Evolutionary conservation across 1,284 basidiomycete genomes (phyloP), one percentile per base, ranked within the genome.

Genomic region (Moniliella sp.): DNA sequence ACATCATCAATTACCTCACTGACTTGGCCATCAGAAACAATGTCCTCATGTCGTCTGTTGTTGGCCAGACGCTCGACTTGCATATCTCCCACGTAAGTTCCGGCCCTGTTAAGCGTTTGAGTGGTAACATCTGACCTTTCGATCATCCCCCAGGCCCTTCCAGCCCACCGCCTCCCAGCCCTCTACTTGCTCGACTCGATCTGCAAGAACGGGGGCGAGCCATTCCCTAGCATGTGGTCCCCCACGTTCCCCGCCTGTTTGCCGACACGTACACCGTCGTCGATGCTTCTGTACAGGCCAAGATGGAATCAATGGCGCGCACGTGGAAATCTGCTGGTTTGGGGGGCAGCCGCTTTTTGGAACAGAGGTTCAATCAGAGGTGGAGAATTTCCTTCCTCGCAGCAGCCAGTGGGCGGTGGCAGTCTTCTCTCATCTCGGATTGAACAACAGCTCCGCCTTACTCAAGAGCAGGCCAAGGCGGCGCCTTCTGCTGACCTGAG

Each of bases 151-250:
- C n/a, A n/a, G n/a, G n/a, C n/a, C n/a, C n/a, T n/a, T n/a, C n/a
- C 35, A 41, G 39, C 3, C 45, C 40, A n/a, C 74, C 78, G 9
- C 75, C 68, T 99, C 3, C 88, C 91, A 0, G 70, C 79, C 0
- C 81, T 94, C 48, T 99, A 97, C 61, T 70, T 94, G 9, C 69
- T 97, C 53, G 91, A 97, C 57, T 86, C 86, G 11, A 84, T 99
- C 36, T 51, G 39, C 37, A 59, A 59, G 37, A 59, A 59, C 39
- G 43, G 57, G 54, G 56, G 9, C 37, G 38, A 14, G 54, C 56
- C 1, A 57, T 57, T 34, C 50, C 48, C 1, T 35, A 41, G 18
- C 38, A 54, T 14, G 53, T 48, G 50, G 30, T 46, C 0, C 43
- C 45, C 8, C 46, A 50, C 25, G 48, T 57, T 31, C 36, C 45